Evolutionary conservation across 352 stramenopile genomes (phyloP).

Genomic region (Globisporangium nunn): DNA sequence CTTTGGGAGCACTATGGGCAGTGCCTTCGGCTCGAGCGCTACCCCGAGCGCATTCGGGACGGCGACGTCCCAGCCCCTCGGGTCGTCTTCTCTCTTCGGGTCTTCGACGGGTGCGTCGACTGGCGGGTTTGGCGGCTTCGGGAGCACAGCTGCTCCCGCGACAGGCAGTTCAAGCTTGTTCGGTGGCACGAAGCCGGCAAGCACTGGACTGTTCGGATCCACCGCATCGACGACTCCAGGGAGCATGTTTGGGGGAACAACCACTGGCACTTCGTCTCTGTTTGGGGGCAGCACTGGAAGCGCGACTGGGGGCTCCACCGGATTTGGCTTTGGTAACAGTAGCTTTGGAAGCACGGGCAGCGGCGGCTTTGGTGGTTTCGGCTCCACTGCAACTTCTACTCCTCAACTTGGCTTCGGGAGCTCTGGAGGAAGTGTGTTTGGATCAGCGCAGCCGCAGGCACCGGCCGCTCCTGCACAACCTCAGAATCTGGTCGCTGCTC

Average conservation of each 20-base stretch:
- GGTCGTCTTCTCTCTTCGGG: constrained; percentile 39
- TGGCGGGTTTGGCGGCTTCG: constrained; percentile 35
- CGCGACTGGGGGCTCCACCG: constrained; percentile 22
- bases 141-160: constrained; percentile 19
- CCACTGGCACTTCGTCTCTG: constrained; percentile 28
- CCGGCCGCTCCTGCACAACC: constrained; percentile 45
- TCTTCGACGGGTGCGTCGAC: constrained; percentile 19
- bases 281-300: constrained; percentile 25
- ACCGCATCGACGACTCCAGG: constrained; percentile 18
- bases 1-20: constrained; percentile 28
- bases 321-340: constrained; percentile 32
- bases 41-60: constrained; percentile 31
- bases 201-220: constrained; percentile 29
- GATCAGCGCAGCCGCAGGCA: constrained; percentile 28
- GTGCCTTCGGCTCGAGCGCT: constrained; percentile 26
- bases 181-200: constrained; percentile 27
- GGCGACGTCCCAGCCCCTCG: constrained; percentile 21
- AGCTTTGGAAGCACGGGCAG: constrained; percentile 27
- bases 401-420: constrained; percentile 15
- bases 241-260: constrained; percentile 26
- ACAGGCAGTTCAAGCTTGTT: constrained; percentile 31
- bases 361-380: constrained; percentile 45
- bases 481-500: constrained; percentile 33
- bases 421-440: constrained; percentile 11
- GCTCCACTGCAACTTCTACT: constrained; percentile 9